Evolutionary conservation across 2,329 filamentous ascomycete genomes (phyloP), one percentile per base, ranked within the genome.

Genomic region (Aspergillus melleus): DNA sequence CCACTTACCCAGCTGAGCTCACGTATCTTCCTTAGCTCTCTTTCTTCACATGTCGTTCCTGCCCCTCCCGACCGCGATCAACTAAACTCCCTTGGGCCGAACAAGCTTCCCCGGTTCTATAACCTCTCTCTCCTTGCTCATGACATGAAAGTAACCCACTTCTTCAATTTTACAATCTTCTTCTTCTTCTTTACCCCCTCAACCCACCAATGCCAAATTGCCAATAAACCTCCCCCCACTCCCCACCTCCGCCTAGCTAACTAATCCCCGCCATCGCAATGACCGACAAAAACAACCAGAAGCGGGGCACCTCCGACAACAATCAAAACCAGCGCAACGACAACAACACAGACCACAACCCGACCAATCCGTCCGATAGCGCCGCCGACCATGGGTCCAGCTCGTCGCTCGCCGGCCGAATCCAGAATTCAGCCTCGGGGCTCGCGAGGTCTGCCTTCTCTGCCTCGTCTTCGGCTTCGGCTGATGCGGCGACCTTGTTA

Each of bases 391-490:
- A 14, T 19, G n/a, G 10, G 2, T 11, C 22, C 24, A 52, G 57
- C 19, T 61, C 60, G 20, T 74, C 71, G 16, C 57, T 77, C 16
- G 53, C 70, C 16, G 55, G 47, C 54, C 67, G 68, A 26, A 71
- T 73, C 47, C 70, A 73, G 55, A 66, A 68, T 52, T 79, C 77
- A 26, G 77, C 77, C 30, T 69, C 65, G 12, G 68, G 70, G 0
- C 70, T 79, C 30, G 63, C 74, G 22, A 68, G 68, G 22, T 71
- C 70, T 62, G 64, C 70, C n/a, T 71, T 79, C 50, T 63, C 60
- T 49, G 57, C 65, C 22, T 61, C 70, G 3, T 52, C 55, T 22
- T 54, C 68, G 10, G 60, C 66, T 2, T 54, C 61, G 20, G 32
- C 32, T 16, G 68, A 72, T 59, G 54, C 69, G 19, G 65, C 67